Evolutionary conservation across 495 filamentous ascomycete species (phyloP), one percentile per base, ranked within the genome.

Genomic region (Aspergillus steynii): DNA sequence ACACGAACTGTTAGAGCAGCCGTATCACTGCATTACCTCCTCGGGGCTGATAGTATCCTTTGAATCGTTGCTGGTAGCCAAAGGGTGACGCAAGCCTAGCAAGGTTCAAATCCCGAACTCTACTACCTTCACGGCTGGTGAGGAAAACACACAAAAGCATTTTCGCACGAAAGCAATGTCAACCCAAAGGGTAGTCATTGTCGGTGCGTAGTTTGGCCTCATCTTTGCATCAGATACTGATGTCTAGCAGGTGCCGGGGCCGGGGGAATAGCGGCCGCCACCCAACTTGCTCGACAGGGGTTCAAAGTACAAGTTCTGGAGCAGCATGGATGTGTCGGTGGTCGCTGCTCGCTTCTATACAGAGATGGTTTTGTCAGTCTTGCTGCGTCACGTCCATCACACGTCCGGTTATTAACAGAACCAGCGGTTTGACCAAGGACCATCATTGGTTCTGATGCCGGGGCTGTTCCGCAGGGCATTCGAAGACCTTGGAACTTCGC

Each of bases 391-490:
- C 10, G 28, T 10, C 32, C 29, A 55, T 20, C 29, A 55, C 50
- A 47, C 7, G 27, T 26, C 58, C 64, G 52, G 62, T 62, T 32
- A 49, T 25, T 37, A 9, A 15, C 9, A 10, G 3, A 15, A 42
- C 8, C 54, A 85, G 80, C 82, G 88, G 27, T 90, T 90, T 74
- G 88, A 90, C 68, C 86, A 89, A 77, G 88, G 88, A 0, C 88
- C 88, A 0, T 89, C 86, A 0, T 79, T 90, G 4, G 81, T 91
- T 2, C 74, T 91, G 5, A 85, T 91, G 31, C 88, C 87, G 4
- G 79, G 78, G 51, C 75, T 89, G 50, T 91, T 90, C 75, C 74
- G 76, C 26, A 83, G 86, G 67, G 79, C 83, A 14, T 91, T 89
- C 62, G 65, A 68, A 29, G 87, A 91, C 64, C 82, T 90, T 4